Percentiles rank a stretch among this genome's conserved stretches.
Conservation (phyloP, 129 eudicot species). For the Flaveria linearis region DNA sequence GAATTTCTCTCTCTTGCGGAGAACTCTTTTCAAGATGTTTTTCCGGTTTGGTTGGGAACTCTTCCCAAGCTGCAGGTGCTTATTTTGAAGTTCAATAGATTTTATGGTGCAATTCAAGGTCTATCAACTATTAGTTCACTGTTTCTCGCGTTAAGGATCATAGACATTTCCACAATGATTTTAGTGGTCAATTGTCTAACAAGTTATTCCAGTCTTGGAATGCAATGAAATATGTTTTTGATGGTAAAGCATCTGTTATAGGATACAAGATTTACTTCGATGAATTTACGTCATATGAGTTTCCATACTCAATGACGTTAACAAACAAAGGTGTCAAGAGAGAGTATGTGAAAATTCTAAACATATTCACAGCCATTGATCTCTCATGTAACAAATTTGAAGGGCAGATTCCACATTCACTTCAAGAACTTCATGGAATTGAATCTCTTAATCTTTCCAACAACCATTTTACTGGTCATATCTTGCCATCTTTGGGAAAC, state of each 20-base stretch:
- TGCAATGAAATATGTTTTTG: conserved; percentile 13
- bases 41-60: conserved; percentile 19
- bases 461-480: conserved; percentile 25
- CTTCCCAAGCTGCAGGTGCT: conserved; percentile 23
- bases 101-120: conserved; percentile 12
- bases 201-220: neutral
- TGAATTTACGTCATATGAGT: neutral
- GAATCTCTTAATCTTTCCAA: conserved; percentile 39
- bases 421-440: conserved; percentile 29
- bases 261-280: neutral
- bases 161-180: conserved; percentile 36
- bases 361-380: conserved; percentile 25
- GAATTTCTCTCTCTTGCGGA: conserved; percentile 15
- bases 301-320: conserved; percentile 19
- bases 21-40: neutral
- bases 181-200: conserved; percentile 16
- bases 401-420: conserved; percentile 32
- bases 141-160: conserved; percentile 24
- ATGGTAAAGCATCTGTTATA: neutral
- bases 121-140: neutral
- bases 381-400: conserved; percentile 40
- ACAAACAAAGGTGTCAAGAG: conserved; percentile 29
- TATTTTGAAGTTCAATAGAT: conserved; percentile 12
- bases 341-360: neutral
- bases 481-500: conserved; percentile 6